Evolutionary conservation across 805 yeast genomes (phyloP), one percentile per base, ranked within the genome.

Genomic region (Suhomyces tanzawaensis): DNA sequence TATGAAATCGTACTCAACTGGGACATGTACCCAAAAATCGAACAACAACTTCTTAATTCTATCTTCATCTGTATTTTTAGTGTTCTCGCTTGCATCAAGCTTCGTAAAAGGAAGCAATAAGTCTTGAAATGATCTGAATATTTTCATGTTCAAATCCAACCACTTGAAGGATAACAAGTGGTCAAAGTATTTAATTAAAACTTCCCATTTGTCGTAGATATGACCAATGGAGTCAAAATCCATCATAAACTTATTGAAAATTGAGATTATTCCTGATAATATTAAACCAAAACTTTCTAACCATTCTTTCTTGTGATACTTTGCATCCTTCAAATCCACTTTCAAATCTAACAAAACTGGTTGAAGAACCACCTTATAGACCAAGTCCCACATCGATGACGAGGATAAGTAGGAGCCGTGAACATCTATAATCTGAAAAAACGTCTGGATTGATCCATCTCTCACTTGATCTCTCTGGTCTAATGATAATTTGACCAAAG

Each of bases 361-460:
- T 8, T 5, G 14, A 6, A 90, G 69, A 1, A 86, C 87, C 25
- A 82, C 71, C 21, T 64, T 56, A 50, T 79, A 81, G 3, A 90
- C 74, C n/a, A 81, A 58, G 19, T 71, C 62, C 96, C 96, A 89
- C 2, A 77, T 40, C 4, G 31, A 39, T 9, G 37, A 32, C 17
- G 34, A 29, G 12, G 44, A 26, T 19, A 39, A 35, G n/a, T 44
- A 31, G 6, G 19, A 41, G 40, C 58, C 60, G 13, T 55, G 56
- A 4, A 47, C 53, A 18, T 57, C 60, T 6, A 57, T 41, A 19
- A 91, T 81, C 46, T 90, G 77, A 61, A 88, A 87, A 47, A 90
- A 81, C 0, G 96, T 91, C 54, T 89, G 95, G 12, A 88, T 75
- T 0, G 96, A 81, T 2, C 96, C 96, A 51, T 88, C 89, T 44